Evolutionary conservation across 495 filamentous ascomycete genomes (phyloP).

Genomic region (Talaromyces stipitatus): DNA sequence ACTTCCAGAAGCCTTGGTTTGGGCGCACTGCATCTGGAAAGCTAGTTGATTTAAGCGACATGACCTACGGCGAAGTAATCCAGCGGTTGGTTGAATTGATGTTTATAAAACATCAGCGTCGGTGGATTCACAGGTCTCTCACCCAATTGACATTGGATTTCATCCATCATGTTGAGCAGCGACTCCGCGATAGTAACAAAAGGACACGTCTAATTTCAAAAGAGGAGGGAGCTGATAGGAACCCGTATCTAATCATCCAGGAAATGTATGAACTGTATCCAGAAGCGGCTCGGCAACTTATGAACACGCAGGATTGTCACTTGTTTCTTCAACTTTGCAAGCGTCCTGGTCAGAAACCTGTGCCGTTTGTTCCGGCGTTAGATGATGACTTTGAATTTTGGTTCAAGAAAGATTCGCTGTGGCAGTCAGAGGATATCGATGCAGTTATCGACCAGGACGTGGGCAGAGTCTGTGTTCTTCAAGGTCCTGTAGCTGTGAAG

Average conservation of each 20-base stretch:
- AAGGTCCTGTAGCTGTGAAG: slow-evolving; percentile 88
- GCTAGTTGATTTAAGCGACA: slow-evolving; percentile 91
- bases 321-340: slow-evolving; percentile 93
- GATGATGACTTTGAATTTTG: slow-evolving; percentile 97
- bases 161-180: slow-evolving; percentile 90
- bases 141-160: slow-evolving; percentile 82
- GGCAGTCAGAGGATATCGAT: slow-evolving; percentile 96
- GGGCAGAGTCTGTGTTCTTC: slow-evolving; percentile 87
- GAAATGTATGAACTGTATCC: slow-evolving; percentile 76
- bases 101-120: slow-evolving; percentile 86
- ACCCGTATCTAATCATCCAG: slow-evolving; percentile 69
- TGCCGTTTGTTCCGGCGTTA: slow-evolving; percentile 86
- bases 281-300: slow-evolving; percentile 79
- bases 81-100: slow-evolving; percentile 93
- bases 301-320: slow-evolving; percentile 95
- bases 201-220: slow-evolving; percentile 74
- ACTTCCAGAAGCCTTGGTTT: slow-evolving; percentile 99
- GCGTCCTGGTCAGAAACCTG: slow-evolving; percentile 88
- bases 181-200: slow-evolving; percentile 57
- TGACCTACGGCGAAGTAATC: slow-evolving; percentile 93
- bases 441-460: slow-evolving; percentile 95
- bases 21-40: slow-evolving; percentile 63
- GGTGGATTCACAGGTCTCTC: slow-evolving; percentile 90
- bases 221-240: slow-evolving; percentile 78
- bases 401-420: slow-evolving; percentile 99